These are phyloP conservation scores for Fusarium chlamydosporum DNA, from an alignment of 2,329 filamentous ascomycete genomes.

Conservation along the genomic window DNA sequence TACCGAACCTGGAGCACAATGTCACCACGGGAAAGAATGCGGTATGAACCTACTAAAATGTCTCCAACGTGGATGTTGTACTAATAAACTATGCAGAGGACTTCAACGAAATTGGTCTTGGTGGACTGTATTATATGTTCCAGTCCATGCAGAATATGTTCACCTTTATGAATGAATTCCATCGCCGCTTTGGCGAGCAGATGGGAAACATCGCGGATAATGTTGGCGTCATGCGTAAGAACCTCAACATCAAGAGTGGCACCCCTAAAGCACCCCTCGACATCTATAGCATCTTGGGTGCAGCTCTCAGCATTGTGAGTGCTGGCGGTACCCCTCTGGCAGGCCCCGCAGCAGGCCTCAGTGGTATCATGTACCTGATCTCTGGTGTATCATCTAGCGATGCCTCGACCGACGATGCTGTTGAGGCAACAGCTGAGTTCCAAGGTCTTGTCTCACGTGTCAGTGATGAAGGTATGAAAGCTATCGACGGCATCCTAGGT, in stretches of 20 bases:
- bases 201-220: not conserved
- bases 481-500: not conserved
- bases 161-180: too few relatives aligned
- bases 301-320: constrained; percentile 14
- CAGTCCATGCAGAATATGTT: not conserved
- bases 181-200: not conserved
- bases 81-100: not conserved
- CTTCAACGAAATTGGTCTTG: constrained; percentile 9
- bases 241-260: constrained; percentile 5
- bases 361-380: not conserved
- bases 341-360: not conserved
- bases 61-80: too few relatives aligned
- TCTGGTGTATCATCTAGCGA: not conserved
- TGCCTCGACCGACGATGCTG: not conserved
- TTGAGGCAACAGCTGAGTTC: not conserved
- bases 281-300: not conserved
- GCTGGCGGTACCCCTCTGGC: too few relatives aligned
- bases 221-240: not conserved
- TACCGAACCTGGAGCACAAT: too few relatives aligned
- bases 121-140: constrained; percentile 16
- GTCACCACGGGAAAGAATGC: too few relatives aligned
- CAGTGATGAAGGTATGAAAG: not conserved
- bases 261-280: not conserved
- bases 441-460: too few relatives aligned
- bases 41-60: too few relatives aligned